phyloP scores from a whole-genome alignment of 2,329 filamentous ascomycete genomes.

The Dothideomycetidae sp. region DNA sequence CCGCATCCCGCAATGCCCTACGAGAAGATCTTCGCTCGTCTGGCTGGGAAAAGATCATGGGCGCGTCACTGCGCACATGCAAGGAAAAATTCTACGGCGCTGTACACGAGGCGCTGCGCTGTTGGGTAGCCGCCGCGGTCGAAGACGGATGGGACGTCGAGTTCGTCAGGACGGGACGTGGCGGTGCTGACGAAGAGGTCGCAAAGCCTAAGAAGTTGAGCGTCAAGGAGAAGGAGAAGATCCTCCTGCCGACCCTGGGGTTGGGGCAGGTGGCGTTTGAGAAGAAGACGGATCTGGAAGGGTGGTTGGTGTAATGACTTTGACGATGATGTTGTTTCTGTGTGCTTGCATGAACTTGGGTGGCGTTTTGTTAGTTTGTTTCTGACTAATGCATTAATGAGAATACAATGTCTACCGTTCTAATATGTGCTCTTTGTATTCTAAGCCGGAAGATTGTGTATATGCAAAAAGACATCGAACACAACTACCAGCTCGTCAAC shows the following conservation, averaged over 20 bases:
- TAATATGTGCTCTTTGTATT: neutral
- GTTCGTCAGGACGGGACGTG: constrained; percentile 58
- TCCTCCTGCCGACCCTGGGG: constrained; percentile 11
- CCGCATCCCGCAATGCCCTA: constrained; percentile 57
- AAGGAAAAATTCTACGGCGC: constrained; percentile 96
- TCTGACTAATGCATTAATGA: constrained; percentile 1
- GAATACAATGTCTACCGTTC: neutral
- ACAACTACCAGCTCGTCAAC: constrained; percentile 88
- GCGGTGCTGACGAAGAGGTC: constrained; percentile 27
- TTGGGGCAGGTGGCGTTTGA: constrained; percentile 5
- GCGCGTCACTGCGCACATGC: constrained; percentile 69
- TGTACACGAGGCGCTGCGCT: constrained; percentile 75
- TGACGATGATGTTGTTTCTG: too few species aligned
- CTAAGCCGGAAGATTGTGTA: too few species aligned
- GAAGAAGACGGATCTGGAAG: constrained; percentile 10
- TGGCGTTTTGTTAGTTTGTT: constrained; percentile 7
- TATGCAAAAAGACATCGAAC: too few species aligned
- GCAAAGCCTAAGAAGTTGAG: constrained; percentile 20
- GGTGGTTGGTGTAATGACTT: constrained; percentile 12
- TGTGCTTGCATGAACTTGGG: constrained; percentile 2
- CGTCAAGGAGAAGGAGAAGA: constrained; percentile 10
- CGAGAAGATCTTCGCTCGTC: constrained; percentile 67
- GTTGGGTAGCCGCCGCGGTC: constrained; percentile 75
- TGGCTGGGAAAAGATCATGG: constrained; percentile 84
- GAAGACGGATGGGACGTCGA: constrained; percentile 81